Percentiles rank a stretch among this genome's conserved stretches.
These are phyloP conservation scores for Citrus maxima DNA, from an alignment of 345 rosid genomes.

Conservation along the genomic window DNA sequence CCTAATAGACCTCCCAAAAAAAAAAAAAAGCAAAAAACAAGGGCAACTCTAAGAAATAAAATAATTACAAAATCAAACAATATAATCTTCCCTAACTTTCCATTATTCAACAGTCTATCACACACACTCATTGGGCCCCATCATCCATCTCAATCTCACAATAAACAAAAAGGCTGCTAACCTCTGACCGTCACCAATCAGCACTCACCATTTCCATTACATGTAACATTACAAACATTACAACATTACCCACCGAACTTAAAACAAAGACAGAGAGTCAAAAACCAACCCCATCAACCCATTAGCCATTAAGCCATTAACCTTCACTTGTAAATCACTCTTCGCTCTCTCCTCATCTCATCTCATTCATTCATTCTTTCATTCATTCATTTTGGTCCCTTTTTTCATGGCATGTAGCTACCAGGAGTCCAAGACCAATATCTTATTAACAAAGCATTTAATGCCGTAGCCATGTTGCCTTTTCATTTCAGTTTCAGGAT, in stretches of 20 bases:
- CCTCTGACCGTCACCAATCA: slow-evolving; percentile 21
- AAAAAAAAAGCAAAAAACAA: background rate
- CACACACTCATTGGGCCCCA: background rate
- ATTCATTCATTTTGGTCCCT: background rate
- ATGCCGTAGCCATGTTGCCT: background rate
- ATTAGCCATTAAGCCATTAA: background rate
- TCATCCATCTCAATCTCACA: background rate
- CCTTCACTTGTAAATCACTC: slow-evolving; percentile 16
- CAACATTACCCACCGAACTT: background rate
- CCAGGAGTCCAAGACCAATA: background rate
- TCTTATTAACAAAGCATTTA: background rate
- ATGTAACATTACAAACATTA: background rate
- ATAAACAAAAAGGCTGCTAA: slow-evolving; percentile 19
- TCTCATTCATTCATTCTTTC: background rate
- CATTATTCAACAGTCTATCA: background rate
- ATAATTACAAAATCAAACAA: background rate
- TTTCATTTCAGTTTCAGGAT: slow-evolving; percentile 2
- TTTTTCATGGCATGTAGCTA: background rate
- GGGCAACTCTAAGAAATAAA: background rate
- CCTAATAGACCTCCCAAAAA: background rate
- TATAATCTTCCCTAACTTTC: background rate
- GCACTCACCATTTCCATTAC: background rate
- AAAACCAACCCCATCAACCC: slow-evolving; percentile 11
- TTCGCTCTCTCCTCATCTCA: background rate
- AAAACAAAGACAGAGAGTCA: slow-evolving; percentile 19